Evolutionary conservation across 805 yeast genomes (phyloP), one percentile per base, ranked within the genome.

Genomic region (Sugiyamaella qingdaonensis): DNA sequence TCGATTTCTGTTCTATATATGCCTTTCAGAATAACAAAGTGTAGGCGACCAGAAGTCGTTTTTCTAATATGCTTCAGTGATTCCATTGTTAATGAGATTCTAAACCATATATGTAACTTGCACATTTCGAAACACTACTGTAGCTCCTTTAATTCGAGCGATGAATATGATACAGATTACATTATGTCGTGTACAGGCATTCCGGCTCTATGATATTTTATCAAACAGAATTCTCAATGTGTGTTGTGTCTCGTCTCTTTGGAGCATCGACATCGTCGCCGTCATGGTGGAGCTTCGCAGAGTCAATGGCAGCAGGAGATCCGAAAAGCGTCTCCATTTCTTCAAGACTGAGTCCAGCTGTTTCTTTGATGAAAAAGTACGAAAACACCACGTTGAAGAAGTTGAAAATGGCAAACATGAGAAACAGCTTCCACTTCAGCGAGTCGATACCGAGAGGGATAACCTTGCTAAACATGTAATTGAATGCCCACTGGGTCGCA

Each of bases 261-360:
- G 24, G 43, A 35, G 44, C 47, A 46, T 49, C 51, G 9, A 14
- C 51, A 4, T 37, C 47, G 8, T 50, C 56, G 21, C 46, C 21
- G 2, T 46, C 48, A 36, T 49, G 52, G 16, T 52, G 29, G 10
- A 2, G 42, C 49, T 37, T 49, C 54, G 29, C 3, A 24, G 29
- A 24, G 43, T 60, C 58, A 45, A 57, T 46, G 21, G 58, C 59
- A 35, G 48, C 51, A 10, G 58, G 52, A 35, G 56, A 46, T 2
- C 54, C 67, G 60, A 72, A 75, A 73, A 82, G 73, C 63, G 77
- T 81, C 66, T 86, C 88, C 61, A 86, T 87, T 71, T 86, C 89
- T 71, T 86, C 94, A 68, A 86, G 78, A 43, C 86, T 76, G 64
- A 86, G 76, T 55, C 92, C 92, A 71, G 79, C 81, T 53, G 95